Percentiles rank a stretch among this genome's conserved stretches.
Evolutionary conservation across 2,329 filamentous ascomycete species (phyloP).

Genomic region (Ophiostoma himal-ulmi): DNA sequence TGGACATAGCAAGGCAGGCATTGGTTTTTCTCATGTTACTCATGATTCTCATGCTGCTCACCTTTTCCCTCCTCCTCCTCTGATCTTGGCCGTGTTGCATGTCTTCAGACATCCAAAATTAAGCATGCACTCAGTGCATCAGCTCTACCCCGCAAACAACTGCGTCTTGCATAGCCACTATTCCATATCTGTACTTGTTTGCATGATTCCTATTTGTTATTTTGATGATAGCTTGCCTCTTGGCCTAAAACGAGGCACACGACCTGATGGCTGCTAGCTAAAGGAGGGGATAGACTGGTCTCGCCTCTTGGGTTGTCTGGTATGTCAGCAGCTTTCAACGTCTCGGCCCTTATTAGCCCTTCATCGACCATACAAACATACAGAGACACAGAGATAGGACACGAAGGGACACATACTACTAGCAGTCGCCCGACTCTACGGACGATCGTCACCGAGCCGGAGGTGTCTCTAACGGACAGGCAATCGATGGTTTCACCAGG

Average conservation of each 20-base stretch:
- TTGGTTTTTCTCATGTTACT: background rate
- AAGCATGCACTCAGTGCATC: background rate
- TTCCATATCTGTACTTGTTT: background rate
- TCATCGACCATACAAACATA: background rate
- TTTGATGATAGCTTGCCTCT: background rate
- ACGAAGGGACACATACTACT: background rate
- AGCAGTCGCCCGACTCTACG: too few relatives aligned
- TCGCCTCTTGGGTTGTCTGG: background rate
- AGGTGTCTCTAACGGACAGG: background rate
- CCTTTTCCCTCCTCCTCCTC: background rate
- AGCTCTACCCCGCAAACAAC: background rate
- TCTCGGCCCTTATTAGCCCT: background rate
- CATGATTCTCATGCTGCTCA: too few relatives aligned
- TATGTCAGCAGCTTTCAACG: background rate
- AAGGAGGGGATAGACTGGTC: background rate
- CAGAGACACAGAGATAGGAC: background rate
- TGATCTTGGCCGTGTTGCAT: background rate
- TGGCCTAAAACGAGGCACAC: background rate
- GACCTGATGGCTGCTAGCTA: background rate
- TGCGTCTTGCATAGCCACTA: background rate
- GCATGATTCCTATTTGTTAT: background rate
- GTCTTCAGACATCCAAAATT: background rate
- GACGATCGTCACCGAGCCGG: background rate
- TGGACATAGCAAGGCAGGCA: background rate
- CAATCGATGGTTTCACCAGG: background rate